Conservation (phyloP, 495 filamentous ascomycete species). For the Halenospora varia region DNA sequence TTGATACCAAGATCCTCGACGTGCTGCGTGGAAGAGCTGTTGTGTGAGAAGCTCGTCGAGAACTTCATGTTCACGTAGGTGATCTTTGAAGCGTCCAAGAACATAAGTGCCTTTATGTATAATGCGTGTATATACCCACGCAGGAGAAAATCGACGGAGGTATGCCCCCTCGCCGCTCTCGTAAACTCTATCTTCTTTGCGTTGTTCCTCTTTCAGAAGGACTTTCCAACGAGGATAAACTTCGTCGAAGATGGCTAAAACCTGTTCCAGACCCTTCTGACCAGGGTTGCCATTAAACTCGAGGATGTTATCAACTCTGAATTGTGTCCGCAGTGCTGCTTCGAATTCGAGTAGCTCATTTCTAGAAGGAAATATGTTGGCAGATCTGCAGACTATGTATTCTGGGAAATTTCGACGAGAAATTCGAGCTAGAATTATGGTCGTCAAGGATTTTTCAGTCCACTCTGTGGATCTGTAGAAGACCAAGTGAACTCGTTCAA, state of each 20-base stretch:
- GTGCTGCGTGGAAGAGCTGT: conserved; percentile 75
- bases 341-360: conserved; percentile 81
- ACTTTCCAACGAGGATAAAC: conserved; percentile 77
- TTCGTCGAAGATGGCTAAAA: conserved; percentile 68
- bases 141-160: conserved; percentile 84
- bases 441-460: conserved; percentile 94
- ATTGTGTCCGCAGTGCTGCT: conserved; percentile 77
- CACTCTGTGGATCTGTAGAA: conserved; percentile 96
- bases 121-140: conserved; percentile 91
- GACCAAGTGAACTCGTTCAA: conserved; percentile 90
- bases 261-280: conserved; percentile 57
- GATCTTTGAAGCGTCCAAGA: conserved; percentile 77
- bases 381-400: conserved; percentile 86
- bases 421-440: conserved; percentile 89
- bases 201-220: conserved; percentile 71
- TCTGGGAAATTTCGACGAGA: conserved; percentile 81
- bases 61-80: conserved; percentile 72
- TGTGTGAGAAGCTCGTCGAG: conserved; percentile 75
- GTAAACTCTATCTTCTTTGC: conserved; percentile 75
- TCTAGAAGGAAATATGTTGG: conserved; percentile 81
- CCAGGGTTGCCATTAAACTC: conserved; percentile 73
- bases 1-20: conserved; percentile 92
- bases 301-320: conserved; percentile 74
- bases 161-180: conserved; percentile 86
- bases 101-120: conserved; percentile 81